Percentiles rank a stretch among this genome's conserved stretches.
These are phyloP conservation scores for Aspergillus nomiae DNA, from an alignment of 2,329 filamentous ascomycete species.

Conservation along the genomic window DNA sequence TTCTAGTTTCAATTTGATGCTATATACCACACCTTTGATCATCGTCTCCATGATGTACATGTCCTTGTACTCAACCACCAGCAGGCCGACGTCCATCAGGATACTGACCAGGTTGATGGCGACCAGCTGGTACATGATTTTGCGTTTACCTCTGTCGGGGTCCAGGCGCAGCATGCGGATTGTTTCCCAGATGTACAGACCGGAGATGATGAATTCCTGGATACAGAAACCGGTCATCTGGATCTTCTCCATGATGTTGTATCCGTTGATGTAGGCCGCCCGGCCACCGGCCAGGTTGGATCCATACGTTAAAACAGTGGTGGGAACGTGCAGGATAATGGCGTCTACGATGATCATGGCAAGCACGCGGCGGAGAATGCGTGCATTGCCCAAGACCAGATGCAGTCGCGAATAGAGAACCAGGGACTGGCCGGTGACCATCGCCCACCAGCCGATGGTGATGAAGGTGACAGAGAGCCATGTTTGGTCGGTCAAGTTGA, in stretches of 20 bases:
- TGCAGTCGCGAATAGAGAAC: constrained; percentile 55
- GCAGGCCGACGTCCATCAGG: constrained; percentile 46
- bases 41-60: constrained; percentile 51
- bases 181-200: constrained; percentile 57
- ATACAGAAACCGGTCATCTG: constrained; percentile 60
- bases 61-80: constrained; percentile 47
- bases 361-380: constrained; percentile 44
- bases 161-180: constrained; percentile 53
- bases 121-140: constrained; percentile 53
- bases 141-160: constrained; percentile 43
- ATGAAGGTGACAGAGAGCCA: constrained; percentile 47
- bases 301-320: constrained; percentile 48
- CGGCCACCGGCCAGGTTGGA: constrained; percentile 35
- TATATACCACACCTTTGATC: constrained; percentile 51
- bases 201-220: constrained; percentile 58
- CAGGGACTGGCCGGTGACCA: constrained; percentile 53
- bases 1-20: constrained; percentile 54
- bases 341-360: constrained; percentile 51
- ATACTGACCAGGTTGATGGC: constrained; percentile 53
- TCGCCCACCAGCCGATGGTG: constrained; percentile 49
- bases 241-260: constrained; percentile 56
- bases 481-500: constrained; percentile 35
- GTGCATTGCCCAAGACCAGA: constrained; percentile 45
- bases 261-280: constrained; percentile 35
- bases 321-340: constrained; percentile 48